These are phyloP conservation scores for Fusarium circinatum DNA, from an alignment of 2,329 filamentous ascomycete species.

Conservation along the genomic window DNA sequence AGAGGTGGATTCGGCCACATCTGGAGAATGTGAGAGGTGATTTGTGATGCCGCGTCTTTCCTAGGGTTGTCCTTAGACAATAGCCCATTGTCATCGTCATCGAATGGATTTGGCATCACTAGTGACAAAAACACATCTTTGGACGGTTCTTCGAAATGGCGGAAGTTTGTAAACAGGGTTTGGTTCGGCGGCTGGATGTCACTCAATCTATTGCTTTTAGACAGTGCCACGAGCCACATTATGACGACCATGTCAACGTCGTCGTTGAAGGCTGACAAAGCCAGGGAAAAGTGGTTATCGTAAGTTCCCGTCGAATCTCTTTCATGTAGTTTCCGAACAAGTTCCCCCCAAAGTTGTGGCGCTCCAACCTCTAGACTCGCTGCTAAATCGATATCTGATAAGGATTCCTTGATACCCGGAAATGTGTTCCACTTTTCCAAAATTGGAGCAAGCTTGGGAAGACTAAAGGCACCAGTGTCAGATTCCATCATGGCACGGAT, in stretches of 20 bases:
- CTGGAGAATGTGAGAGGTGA: not conserved
- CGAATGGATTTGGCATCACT: not conserved
- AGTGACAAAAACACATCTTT: not conserved
- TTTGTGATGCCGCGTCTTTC: too few relatives aligned
- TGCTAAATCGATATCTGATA: not conserved
- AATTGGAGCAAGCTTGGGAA: not conserved
- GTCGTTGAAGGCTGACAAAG: constrained; percentile 11
- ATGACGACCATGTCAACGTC: constrained; percentile 5
- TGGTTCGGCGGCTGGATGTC: not conserved
- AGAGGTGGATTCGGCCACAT: not conserved
- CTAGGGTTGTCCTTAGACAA: too few relatives aligned
- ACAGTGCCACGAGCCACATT: constrained; percentile 17
- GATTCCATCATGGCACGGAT: not conserved
- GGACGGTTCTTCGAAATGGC: not conserved
- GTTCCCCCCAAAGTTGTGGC: constrained; percentile 56
- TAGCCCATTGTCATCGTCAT: too few relatives aligned
- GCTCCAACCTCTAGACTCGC: constrained; percentile 64
- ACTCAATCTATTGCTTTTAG: not conserved
- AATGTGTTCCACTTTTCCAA: constrained; percentile 2
- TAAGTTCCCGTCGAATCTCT: not conserved
- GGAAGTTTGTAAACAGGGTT: constrained; percentile 16
- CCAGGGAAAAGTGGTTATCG: constrained; percentile 7
- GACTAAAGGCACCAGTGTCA: fast-evolving
- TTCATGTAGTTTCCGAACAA: constrained; percentile 36
- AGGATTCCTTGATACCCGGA: not conserved